Conservation (phyloP, 208 protist species). For the Leishmania aethiopica region DNA sequence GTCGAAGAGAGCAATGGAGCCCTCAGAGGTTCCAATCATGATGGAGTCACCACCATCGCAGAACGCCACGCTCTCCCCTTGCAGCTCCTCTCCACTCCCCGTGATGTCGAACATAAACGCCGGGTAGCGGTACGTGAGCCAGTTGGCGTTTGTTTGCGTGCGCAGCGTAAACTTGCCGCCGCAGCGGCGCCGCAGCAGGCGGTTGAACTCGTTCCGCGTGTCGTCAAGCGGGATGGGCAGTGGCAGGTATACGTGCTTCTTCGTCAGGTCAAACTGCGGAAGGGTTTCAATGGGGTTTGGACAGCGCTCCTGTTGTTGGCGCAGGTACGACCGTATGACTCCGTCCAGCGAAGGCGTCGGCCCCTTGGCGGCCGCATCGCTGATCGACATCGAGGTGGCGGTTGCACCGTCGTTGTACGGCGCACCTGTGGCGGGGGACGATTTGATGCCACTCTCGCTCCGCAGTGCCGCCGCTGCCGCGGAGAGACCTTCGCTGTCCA, state of each 20-base stretch:
- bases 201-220: constrained; percentile 73
- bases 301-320: constrained; percentile 82
- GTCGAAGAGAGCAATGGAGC: constrained; percentile 78
- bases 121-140: constrained; percentile 74
- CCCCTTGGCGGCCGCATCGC: constrained; percentile 23
- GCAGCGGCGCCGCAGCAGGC: constrained; percentile 53
- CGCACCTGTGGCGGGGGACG: background rate
- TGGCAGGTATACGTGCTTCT: constrained; percentile 79
- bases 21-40: constrained; percentile 84
- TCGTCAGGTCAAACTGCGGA: constrained; percentile 86
- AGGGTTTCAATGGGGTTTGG: constrained; percentile 88
- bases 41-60: constrained; percentile 80
- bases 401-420: background rate
- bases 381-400: constrained; percentile 30
- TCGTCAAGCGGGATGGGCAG: constrained; percentile 58
- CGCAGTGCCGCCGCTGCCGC: constrained; percentile 55
- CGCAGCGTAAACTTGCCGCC: constrained; percentile 57
- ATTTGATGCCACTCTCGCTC: constrained; percentile 39
- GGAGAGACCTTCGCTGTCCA: constrained; percentile 66
- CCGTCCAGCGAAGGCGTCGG: constrained; percentile 47
- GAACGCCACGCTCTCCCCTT: constrained; percentile 79
- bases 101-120: constrained; percentile 86
- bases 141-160: constrained; percentile 59
- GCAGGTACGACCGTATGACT: constrained; percentile 76
- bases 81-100: constrained; percentile 60